A percentile compares a stretch with the other conserved stretches of the same genome.
These are phyloP conservation scores for Plasmodium adleri DNA, from an alignment of 169 alveolate genomes.

Conservation along the genomic window DNA sequence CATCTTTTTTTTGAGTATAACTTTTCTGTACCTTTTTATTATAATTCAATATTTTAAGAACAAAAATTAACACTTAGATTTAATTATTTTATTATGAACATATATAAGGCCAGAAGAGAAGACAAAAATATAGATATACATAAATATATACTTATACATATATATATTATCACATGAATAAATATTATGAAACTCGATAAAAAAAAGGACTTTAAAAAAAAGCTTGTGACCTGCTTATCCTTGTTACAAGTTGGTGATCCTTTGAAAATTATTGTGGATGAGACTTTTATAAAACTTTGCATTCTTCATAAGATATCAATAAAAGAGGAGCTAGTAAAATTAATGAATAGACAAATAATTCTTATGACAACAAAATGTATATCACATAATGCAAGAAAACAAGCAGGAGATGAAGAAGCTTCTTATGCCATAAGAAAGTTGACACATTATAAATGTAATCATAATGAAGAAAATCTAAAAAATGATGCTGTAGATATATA, in stretches of 20 bases:
- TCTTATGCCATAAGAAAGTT: conserved; percentile 53
- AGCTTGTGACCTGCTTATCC: conserved; percentile 14
- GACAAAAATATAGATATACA: too few relatives aligned
- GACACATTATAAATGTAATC: conserved; percentile 66
- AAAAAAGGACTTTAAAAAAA: conserved; percentile 74
- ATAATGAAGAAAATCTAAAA: conserved; percentile 21
- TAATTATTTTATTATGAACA: too few relatives aligned
- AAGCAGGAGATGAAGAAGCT: conserved; percentile 32
- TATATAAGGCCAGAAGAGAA: too few relatives aligned
- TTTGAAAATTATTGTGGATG: conserved; percentile 62
- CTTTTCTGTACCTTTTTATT: too few relatives aligned
- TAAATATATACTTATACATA: too few relatives aligned
- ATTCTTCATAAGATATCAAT: conserved; percentile 52
- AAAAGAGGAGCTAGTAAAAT: conserved; percentile 53
- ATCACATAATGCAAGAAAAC: conserved; percentile 17
- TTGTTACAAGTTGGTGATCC: conserved; percentile 62
- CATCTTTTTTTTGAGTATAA: too few relatives aligned
- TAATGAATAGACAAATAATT: conserved; percentile 41
- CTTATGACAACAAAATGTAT: conserved; percentile 73
- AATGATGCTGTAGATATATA: conserved; percentile 2
- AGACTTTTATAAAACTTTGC: conserved; percentile 48
- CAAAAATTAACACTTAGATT: too few relatives aligned
- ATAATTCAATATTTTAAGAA: too few relatives aligned
- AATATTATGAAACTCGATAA: conserved; percentile 47
- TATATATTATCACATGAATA: too few relatives aligned